Conservation (phyloP, 345 rosid species). For the Carallia pectinifolia region DNA sequence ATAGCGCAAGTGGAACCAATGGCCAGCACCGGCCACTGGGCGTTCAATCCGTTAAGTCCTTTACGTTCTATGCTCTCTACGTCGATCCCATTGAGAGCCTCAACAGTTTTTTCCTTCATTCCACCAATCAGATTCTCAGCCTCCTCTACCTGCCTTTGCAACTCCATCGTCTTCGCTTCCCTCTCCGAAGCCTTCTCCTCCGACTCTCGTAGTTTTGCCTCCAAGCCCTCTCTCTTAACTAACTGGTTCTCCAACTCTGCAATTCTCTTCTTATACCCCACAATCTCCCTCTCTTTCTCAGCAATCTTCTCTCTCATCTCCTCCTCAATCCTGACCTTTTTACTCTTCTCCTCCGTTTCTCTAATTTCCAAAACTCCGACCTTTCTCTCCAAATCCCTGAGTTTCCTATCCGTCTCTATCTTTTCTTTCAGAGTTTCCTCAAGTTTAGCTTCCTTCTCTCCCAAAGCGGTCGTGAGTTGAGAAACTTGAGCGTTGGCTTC, state of each 20-base stretch:
- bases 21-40: slow-evolving; percentile 48
- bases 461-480: slow-evolving; percentile 12
- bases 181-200: slow-evolving; percentile 37
- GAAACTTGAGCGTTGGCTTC: slow-evolving; percentile 44
- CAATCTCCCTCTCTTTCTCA: slow-evolving; percentile 53
- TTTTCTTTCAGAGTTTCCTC: slow-evolving; percentile 56
- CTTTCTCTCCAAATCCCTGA: slow-evolving; percentile 73
- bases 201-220: slow-evolving; percentile 33
- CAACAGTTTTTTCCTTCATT: slow-evolving; percentile 40
- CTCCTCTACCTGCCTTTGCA: slow-evolving; percentile 45
- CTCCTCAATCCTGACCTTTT: slow-evolving; percentile 55
- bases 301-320: slow-evolving; percentile 49
- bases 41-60: slow-evolving; percentile 19
- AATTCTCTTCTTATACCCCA: slow-evolving; percentile 38
- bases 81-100: slow-evolving; percentile 33
- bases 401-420: slow-evolving; percentile 51
- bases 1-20: slow-evolving; percentile 50
- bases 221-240: slow-evolving; percentile 22
- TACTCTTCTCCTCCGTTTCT: slow-evolving; percentile 66
- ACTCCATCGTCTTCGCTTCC: slow-evolving; percentile 36
- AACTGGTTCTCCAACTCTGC: slow-evolving; percentile 41
- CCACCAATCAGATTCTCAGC: slow-evolving; percentile 31
- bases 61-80: slow-evolving; percentile 7
- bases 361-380: slow-evolving; percentile 51
- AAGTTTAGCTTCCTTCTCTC: slow-evolving; percentile 33